These are phyloP conservation scores for Sporothrix luriei DNA, from an alignment of 2,329 filamentous ascomycete species.

Conservation along the genomic window DNA sequence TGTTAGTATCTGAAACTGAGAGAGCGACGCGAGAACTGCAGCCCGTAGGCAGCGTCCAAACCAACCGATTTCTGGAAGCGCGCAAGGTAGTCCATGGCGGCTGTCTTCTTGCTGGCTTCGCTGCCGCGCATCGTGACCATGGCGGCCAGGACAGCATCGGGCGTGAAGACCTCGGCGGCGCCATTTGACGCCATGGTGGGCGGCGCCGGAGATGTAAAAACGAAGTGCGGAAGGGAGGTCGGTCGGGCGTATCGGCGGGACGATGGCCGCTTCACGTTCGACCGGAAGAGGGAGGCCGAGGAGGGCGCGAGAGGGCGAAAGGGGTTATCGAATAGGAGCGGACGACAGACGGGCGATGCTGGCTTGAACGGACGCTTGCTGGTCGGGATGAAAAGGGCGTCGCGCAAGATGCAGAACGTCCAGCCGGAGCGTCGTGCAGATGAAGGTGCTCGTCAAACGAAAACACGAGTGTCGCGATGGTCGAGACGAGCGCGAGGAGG, in stretches of 20 bases:
- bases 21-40: not conserved
- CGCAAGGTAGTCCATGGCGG: slow-evolving; percentile 81
- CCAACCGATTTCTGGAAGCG: slow-evolving; percentile 97
- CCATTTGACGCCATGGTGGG: slow-evolving; percentile 66
- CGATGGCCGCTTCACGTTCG: not conserved
- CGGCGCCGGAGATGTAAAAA: slow-evolving; percentile 22
- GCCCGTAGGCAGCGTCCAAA: slow-evolving; percentile 37
- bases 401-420: not conserved
- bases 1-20: not conserved
- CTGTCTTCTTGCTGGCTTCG: slow-evolving; percentile 81
- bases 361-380: not conserved
- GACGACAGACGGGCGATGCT: not conserved
- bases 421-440: not conserved
- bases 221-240: not conserved
- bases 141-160: slow-evolving; percentile 75
- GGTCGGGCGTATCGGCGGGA: not conserved
- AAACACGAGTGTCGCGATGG: not conserved
- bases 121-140: slow-evolving; percentile 90
- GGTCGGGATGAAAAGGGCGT: too few relatives aligned
- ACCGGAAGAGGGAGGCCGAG: not conserved
- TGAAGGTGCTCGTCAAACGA: not conserved
- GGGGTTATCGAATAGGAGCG: not conserved
- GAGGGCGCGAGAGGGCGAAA: not conserved
- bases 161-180: slow-evolving; percentile 72
- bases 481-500: not conserved